phyloP scores from a whole-genome alignment of 2,329 filamentous ascomycete genomes.

The Talaromyces atroroseus region DNA sequence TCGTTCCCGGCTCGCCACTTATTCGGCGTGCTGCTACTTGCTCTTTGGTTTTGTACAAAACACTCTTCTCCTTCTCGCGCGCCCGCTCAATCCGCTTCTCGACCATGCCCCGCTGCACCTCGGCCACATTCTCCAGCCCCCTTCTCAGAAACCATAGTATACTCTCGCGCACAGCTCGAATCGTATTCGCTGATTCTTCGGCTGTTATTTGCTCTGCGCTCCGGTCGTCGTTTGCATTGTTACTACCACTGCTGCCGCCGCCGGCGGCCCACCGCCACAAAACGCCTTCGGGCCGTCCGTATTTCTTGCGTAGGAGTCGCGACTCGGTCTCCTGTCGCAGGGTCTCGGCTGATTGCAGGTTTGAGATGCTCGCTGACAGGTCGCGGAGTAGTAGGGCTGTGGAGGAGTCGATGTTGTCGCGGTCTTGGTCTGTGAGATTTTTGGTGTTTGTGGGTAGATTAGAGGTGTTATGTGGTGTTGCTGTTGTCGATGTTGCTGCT shows the following conservation, averaged over 20 bases:
- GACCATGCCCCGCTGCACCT: conserved; percentile 85
- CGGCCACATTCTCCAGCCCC: conserved; percentile 68
- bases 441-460: conserved; percentile 30
- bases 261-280: conserved; percentile 60
- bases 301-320: conserved; percentile 67
- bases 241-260: conserved; percentile 45
- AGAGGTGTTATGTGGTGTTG: conserved; percentile 20
- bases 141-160: conserved; percentile 77
- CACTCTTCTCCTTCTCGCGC: conserved; percentile 82
- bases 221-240: conserved; percentile 47
- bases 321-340: conserved; percentile 71
- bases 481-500: neutral
- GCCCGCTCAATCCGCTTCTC: conserved; percentile 79
- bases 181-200: conserved; percentile 62
- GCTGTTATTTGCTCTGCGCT: conserved; percentile 64
- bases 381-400: conserved; percentile 81
- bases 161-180: conserved; percentile 69
- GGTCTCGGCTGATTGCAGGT: conserved; percentile 74
- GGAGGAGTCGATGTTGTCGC: conserved; percentile 80
- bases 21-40: conserved; percentile 2
- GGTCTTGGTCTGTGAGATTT: conserved; percentile 71
- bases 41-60: conserved; percentile 60
- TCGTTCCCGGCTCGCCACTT: conserved; percentile 12
- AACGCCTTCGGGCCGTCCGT: conserved; percentile 45
- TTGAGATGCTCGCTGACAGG: conserved; percentile 73